These are phyloP conservation scores for Kregervanrija pseudodelftensis DNA, from an alignment of 805 yeast genomes.

Conservation along the genomic window DNA sequence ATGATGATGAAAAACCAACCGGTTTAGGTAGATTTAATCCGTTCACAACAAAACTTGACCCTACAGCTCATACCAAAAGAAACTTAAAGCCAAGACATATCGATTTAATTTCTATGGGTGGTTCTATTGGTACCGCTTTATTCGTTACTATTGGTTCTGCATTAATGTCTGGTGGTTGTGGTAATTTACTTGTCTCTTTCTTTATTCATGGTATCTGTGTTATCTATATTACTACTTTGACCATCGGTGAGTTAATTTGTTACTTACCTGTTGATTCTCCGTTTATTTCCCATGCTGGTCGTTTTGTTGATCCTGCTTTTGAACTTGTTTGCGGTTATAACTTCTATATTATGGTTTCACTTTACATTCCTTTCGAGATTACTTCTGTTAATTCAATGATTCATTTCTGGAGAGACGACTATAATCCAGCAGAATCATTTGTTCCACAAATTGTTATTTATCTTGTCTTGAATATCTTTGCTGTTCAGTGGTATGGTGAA, in stretches of 20 bases:
- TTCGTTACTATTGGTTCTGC: constrained; percentile 68
- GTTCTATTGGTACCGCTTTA: constrained; percentile 75
- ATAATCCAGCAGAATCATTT: constrained; percentile 63
- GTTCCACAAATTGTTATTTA: constrained; percentile 59
- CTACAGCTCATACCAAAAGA: constrained; percentile 27
- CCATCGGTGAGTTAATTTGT: constrained; percentile 75
- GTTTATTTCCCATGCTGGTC: constrained; percentile 63
- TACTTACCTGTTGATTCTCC: constrained; percentile 74
- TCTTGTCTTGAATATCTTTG: constrained; percentile 58
- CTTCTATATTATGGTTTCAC: constrained; percentile 68
- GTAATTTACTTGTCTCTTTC: constrained; percentile 57
- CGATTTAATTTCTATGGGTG: constrained; percentile 73
- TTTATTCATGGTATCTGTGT: constrained; percentile 59
- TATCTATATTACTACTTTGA: constrained; percentile 56
- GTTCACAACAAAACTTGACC: background rate
- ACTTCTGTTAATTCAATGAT: constrained; percentile 73
- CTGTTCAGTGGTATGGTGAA: constrained; percentile 74
- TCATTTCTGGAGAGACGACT: constrained; percentile 76
- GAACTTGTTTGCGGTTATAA: constrained; percentile 78
- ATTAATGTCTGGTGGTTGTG: constrained; percentile 63
- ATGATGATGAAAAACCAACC: background rate
- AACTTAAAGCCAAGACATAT: constrained; percentile 62
- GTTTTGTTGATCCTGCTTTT: constrained; percentile 69
- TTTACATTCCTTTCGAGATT: constrained; percentile 77
- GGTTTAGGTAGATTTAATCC: constrained; percentile 1